Base-by-base conservation (phyloP, 2,329 filamentous ascomycete genomes). In the Hymenoscyphus infarciens region DNA sequence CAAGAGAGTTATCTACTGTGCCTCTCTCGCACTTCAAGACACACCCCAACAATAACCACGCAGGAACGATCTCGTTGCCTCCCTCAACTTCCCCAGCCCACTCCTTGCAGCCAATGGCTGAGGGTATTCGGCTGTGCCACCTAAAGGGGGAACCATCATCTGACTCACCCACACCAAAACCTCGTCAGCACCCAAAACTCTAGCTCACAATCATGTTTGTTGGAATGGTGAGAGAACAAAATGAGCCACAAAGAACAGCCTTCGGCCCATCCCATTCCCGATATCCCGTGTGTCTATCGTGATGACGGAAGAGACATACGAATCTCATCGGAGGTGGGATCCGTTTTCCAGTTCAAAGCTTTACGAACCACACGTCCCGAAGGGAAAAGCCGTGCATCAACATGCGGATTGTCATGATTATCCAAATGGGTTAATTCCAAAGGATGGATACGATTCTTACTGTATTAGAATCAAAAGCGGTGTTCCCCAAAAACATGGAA, bases 101-200 rank as follows among this genome's bases (percentile, higher is more conserved):
- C 25, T 29, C 13, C 52, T 55, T n/a, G 13, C 11, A 7, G 6
- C 52, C 52, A 55, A 55, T 55, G 13, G 29, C 7, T 19, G 42
- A 49, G 42, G 19, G 19, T 27, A 25, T 55, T 31, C 52, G 52
- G 52, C 31, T 25, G 35, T n/a, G 25, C 57, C 56, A 38, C 56
- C 22, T 39, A 25, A 39, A 57, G 22, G 42, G 39, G 57, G 52
- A 35, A 52, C 16, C 19, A 59, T 59, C 57, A 59, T 59, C 57
- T 59, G 57, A 49, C 57, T 59, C 57, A 59, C 57, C 31, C 16
- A 35, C 31, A 39, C 57, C 31, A 57, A 19, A 39, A 15, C n/a
- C 25, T 57, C 33, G 33, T 57, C 56, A 57, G 56, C 56, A 57
- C 56, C 56, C 33, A 57, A 39, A 55, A 29, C 16, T 49, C 10